Evolutionary conservation across 208 protist species (phyloP).

Genomic region (Leishmania tarentolae): DNA sequence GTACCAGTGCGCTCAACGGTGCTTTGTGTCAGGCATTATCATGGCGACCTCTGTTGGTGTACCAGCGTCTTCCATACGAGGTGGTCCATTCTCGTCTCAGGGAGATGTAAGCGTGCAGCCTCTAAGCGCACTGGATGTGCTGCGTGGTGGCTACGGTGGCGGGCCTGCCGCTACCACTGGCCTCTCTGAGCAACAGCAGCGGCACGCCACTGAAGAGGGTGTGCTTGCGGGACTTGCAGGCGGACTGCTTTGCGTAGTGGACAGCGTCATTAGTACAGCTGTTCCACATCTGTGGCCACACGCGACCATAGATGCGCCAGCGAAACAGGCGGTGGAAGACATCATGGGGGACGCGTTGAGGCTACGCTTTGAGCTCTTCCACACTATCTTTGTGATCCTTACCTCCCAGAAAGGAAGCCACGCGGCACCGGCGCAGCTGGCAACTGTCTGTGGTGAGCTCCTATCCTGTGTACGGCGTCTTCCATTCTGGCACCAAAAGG

Average conservation of each 20-base stretch:
- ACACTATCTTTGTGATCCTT: slow-evolving; percentile 16
- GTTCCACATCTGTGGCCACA: slow-evolving; percentile 18
- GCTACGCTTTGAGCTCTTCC: slow-evolving; percentile 19
- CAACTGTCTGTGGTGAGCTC: neutral
- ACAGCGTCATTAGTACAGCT: slow-evolving; percentile 9
- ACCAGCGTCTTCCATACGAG: neutral
- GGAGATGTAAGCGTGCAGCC: neutral
- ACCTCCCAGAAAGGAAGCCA: slow-evolving; percentile 2
- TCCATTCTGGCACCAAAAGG: neutral
- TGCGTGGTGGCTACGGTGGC: slow-evolving; percentile 11
- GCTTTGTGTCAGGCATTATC: slow-evolving; percentile 14
- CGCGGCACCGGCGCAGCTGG: neutral
- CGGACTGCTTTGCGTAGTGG: slow-evolving; percentile 34
- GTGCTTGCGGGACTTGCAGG: slow-evolving; percentile 17
- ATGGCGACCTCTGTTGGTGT: slow-evolving; percentile 14
- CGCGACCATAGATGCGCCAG: neutral
- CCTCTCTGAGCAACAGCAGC: slow-evolving; percentile 4
- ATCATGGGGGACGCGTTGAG: slow-evolving; percentile 13
- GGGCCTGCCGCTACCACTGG: neutral
- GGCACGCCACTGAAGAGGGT: slow-evolving; percentile 7
- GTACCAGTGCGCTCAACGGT: slow-evolving; percentile 25
- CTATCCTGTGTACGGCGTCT: slow-evolving; percentile 2
- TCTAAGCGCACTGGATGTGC: slow-evolving; percentile 12
- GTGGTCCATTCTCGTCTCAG: neutral
- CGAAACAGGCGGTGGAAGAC: neutral